Evolutionary conservation across 495 filamentous ascomycete species (phyloP).

Genomic region (Penicillium subrubescens): DNA sequence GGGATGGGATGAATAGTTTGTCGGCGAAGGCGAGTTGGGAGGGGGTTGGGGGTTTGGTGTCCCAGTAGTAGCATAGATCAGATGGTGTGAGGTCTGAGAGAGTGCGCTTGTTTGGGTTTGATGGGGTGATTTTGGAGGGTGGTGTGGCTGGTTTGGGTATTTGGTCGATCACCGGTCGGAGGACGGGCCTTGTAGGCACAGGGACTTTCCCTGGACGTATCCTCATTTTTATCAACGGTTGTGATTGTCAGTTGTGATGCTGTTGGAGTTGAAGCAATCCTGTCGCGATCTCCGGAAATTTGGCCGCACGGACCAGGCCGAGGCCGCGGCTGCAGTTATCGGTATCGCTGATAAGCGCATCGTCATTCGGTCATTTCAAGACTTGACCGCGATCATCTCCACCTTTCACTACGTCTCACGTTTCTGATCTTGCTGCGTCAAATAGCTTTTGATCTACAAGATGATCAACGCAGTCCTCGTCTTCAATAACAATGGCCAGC

Average conservation of each 20-base stretch:
- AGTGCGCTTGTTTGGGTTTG: constrained; percentile 32
- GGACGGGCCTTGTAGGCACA: not conserved
- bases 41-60: constrained; percentile 55
- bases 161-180: not conserved
- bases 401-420: not conserved
- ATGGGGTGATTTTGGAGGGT: not conserved
- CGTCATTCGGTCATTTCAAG: not conserved
- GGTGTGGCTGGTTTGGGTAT: not conserved
- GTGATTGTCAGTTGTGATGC: not conserved
- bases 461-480: constrained; percentile 99
- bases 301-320: constrained; percentile 18
- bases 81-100: constrained; percentile 40
- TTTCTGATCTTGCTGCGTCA: not conserved
- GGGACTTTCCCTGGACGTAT: constrained; percentile 8
- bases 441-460: constrained; percentile 4
- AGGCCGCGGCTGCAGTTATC: constrained; percentile 3
- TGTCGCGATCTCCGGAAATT: constrained; percentile 23
- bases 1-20: constrained; percentile 60
- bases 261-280: not conserved
- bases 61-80: constrained; percentile 57
- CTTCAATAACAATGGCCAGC: constrained; percentile 97
- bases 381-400: not conserved
- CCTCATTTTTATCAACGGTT: constrained; percentile 6
- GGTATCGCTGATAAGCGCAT: constrained; percentile 16
- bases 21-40: constrained; percentile 57